phyloP scores from a whole-genome alignment of 2,329 filamentous ascomycete species.

The Xylaria sp. region DNA sequence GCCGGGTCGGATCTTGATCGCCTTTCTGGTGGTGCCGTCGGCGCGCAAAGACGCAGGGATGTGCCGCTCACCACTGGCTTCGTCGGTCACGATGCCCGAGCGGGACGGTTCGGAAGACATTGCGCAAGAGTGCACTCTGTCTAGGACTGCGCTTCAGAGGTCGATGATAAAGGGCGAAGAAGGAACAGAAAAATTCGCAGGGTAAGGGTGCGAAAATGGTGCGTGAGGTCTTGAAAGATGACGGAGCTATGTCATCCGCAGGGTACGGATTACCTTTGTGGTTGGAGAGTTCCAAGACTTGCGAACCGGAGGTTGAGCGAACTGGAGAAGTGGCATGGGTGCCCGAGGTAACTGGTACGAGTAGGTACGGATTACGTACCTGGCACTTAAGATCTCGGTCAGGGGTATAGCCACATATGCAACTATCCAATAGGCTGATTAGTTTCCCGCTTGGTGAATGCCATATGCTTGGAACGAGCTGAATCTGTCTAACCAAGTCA shows the following conservation, averaged over 20 bases:
- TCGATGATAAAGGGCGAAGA: too few relatives aligned
- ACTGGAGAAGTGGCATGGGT: not conserved
- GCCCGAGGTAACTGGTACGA: not conserved
- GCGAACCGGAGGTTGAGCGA: not conserved
- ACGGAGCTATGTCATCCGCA: not conserved
- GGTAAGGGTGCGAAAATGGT: too few relatives aligned
- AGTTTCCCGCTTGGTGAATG: too few relatives aligned
- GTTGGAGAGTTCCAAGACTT: not conserved
- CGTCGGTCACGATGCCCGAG: slow-evolving; percentile 72
- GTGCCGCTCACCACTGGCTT: slow-evolving; percentile 70
- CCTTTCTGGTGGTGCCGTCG: slow-evolving; percentile 86
- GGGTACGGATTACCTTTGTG: not conserved
- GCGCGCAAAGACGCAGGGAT: slow-evolving; percentile 83
- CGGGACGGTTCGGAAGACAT: slow-evolving; percentile 50
- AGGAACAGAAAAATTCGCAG: too few relatives aligned
- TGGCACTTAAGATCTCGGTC: too few relatives aligned
- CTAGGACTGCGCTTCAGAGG: too few relatives aligned
- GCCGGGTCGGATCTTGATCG: slow-evolving; percentile 89
- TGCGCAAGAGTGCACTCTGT: not conserved
- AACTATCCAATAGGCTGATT: too few relatives aligned
- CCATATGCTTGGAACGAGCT: too few relatives aligned
- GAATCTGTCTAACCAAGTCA: too few relatives aligned
- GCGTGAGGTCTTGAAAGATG: not conserved
- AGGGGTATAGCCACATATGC: not conserved
- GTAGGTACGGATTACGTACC: not conserved